Evolutionary conservation across 805 yeast species (phyloP), one percentile per base, ranked within the genome.

Genomic region (Candida endomychidarum): DNA sequence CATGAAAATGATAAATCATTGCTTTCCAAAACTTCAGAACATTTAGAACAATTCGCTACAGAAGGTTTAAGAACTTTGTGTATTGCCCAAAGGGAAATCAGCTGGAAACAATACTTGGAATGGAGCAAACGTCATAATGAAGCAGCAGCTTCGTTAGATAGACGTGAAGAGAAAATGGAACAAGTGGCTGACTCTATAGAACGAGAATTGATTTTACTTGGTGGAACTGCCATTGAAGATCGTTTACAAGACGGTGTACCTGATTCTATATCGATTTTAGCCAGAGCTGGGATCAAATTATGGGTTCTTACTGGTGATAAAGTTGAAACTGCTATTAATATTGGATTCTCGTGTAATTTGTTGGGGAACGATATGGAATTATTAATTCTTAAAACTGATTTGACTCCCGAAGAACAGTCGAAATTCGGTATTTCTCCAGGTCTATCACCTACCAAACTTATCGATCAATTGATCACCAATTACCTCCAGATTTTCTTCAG

Each of bases 241-340:
- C 72, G 89, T 57, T 65, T 86, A 45, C 95, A 86, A 61, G 88
- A 83, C 51, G 93, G 93, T 65, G 95, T 86, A 40, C 91, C 93
- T 2, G 93, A 84, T 51, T 76, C 91, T 11, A 86, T 86, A 54
- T 77, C 81, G 6, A 57, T 80, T 5, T 65, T 86, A 41, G 84
- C 77, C 11, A 70, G 78, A 47, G 93, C 93, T 6, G 93, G 95
- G 57, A 82, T 86, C 41, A 86, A 86, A 58, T 65, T 86, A 38
- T 86, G 95, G 95, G 93, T 86, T 34, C 67, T 86, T 35, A 86
- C 95, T 2, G 95, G 95, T 64, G 95, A 86, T 60, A 85, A 83
- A 60, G 86, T 86, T n/a, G 95, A 86, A 61, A 86, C 95, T 22
- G 95, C 93, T 9, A 85, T 86, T 51, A 86, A 86, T 53, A 86